phyloP scores from a whole-genome alignment of 106 monocot genomes.

The Dioscorea alata region DNA sequence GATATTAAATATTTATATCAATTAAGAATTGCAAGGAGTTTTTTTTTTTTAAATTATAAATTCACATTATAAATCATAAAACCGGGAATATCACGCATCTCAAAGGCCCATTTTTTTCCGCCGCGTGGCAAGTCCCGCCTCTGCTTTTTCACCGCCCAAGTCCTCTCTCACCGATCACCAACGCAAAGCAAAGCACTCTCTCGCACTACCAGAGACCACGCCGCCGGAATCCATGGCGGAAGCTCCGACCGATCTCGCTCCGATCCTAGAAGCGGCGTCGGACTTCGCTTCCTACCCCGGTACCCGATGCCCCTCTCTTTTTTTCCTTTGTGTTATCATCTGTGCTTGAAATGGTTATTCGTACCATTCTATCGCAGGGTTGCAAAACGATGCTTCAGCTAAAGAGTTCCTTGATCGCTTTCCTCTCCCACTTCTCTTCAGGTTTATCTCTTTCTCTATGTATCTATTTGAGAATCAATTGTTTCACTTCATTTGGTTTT shows the following conservation, averaged over 20 bases:
- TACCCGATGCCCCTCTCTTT: not conserved
- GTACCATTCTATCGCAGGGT: conserved; percentile 21
- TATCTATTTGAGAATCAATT: not conserved
- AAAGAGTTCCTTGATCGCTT: conserved; percentile 84
- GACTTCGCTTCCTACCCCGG: conserved; percentile 83
- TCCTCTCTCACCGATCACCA: not conserved
- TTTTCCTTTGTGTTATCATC: not conserved
- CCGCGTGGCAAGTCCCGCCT: not conserved
- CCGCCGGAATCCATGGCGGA: too few relatives aligned
- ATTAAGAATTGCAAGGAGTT: too few relatives aligned
- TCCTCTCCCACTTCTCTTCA: conserved; percentile 59
- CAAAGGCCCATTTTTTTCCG: not conserved
- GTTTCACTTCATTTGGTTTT: not conserved
- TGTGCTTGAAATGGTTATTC: not conserved
- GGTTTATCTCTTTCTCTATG: conserved; percentile 17
- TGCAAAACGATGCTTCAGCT: conserved; percentile 53
- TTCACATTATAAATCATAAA: too few relatives aligned
- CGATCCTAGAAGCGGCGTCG: conserved; percentile 60
- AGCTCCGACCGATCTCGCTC: conserved; percentile 15
- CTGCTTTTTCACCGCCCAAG: not conserved
- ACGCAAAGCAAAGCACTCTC: too few relatives aligned
- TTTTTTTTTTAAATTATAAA: too few relatives aligned
- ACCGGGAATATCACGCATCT: too few relatives aligned
- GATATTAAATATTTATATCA: too few relatives aligned
- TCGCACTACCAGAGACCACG: too few relatives aligned